Percentiles rank a stretch among this genome's conserved stretches.
phyloP scores from a whole-genome alignment of 371 early-diverging fungal genomes.

The Sporodiniella umbellata region DNA sequence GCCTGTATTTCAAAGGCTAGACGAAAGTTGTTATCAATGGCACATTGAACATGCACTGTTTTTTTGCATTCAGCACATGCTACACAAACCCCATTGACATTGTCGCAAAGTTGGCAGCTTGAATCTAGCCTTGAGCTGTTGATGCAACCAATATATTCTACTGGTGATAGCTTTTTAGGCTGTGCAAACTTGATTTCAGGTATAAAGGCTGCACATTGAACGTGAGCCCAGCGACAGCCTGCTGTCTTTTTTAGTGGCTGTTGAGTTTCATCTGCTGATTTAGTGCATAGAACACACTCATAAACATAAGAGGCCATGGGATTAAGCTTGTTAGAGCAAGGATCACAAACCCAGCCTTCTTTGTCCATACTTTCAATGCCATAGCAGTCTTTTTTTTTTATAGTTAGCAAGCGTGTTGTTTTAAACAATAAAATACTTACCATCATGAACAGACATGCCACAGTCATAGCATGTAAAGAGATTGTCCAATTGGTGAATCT shows the following conservation, averaged over 20 bases:
- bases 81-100: constrained; percentile 39
- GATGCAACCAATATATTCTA: constrained; percentile 71
- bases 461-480: constrained; percentile 58
- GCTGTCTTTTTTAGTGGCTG: constrained; percentile 85
- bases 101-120: constrained; percentile 47
- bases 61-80: constrained; percentile 38
- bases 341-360: constrained; percentile 59
- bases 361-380: constrained; percentile 26
- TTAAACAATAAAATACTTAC: constrained; percentile 21
- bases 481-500: constrained; percentile 18
- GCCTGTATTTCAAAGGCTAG: constrained; percentile 45
- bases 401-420: too few species aligned
- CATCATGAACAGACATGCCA: constrained; percentile 60
- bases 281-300: constrained; percentile 59
- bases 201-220: constrained; percentile 85
- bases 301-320: constrained; percentile 63
- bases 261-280: constrained; percentile 25
- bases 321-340: constrained; percentile 56
- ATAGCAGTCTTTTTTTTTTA: constrained; percentile 63
- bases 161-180: constrained; percentile 63
- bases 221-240: constrained; percentile 90
- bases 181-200: constrained; percentile 75
- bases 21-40: constrained; percentile 39
- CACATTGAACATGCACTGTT: constrained; percentile 46
- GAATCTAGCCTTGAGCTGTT: constrained; percentile 62